phyloP scores from a whole-genome alignment of 2,329 filamentous ascomycete genomes.

The Aspergillus sp. region DNA sequence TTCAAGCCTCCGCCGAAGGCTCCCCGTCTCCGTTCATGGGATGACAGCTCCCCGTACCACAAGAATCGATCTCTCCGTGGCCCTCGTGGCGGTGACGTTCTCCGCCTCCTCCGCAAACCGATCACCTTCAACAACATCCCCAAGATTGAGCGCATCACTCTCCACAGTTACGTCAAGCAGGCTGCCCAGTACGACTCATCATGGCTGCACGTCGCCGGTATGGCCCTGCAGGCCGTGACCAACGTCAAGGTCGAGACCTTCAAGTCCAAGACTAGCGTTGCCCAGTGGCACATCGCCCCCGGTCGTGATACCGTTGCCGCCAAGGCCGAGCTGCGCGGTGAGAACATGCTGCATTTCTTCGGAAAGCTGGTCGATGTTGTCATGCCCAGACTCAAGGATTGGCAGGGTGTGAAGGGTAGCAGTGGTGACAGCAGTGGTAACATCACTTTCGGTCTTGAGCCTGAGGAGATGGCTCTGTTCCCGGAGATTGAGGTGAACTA shows the following conservation, averaged over 20 bases:
- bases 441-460: constrained; percentile 75
- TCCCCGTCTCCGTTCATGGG: constrained; percentile 79
- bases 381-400: constrained; percentile 94
- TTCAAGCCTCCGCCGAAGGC: constrained; percentile 59
- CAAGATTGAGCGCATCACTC: constrained; percentile 73
- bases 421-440: constrained; percentile 90
- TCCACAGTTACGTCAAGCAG: constrained; percentile 73
- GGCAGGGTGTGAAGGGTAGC: constrained; percentile 73
- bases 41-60: constrained; percentile 89
- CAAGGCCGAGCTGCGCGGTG: constrained; percentile 75
- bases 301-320: constrained; percentile 69
- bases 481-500: constrained; percentile 95
- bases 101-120: constrained; percentile 54
- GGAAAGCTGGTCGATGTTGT: constrained; percentile 89
- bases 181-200: constrained; percentile 69
- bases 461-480: constrained; percentile 77
- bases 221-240: constrained; percentile 82
- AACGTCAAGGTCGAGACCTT: constrained; percentile 73
- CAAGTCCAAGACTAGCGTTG: constrained; percentile 67
- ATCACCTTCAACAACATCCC: constrained; percentile 83
- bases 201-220: constrained; percentile 77
- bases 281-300: constrained; percentile 72
- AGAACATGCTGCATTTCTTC: constrained; percentile 85
- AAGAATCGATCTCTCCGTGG: constrained; percentile 84
- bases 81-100: constrained; percentile 72